phyloP scores from a whole-genome alignment of 805 yeast species.

The Metschnikowia gelsemii region DNA sequence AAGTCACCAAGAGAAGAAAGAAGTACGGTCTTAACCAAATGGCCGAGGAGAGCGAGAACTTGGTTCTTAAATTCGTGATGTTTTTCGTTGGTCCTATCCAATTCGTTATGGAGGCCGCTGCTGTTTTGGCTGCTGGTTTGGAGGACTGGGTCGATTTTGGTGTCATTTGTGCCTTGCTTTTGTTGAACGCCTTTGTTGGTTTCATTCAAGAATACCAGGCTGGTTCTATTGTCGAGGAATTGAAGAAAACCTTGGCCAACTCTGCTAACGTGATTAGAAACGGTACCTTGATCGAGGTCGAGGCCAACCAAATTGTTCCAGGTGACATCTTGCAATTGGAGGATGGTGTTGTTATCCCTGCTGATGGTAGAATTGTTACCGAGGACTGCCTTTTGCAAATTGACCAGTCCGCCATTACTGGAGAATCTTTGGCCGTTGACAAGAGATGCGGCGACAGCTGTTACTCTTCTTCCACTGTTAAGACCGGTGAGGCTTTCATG shows the following conservation, averaged over 20 bases:
- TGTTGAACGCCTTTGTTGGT: conserved; percentile 91
- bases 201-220: conserved; percentile 97
- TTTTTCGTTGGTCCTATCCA: conserved; percentile 95
- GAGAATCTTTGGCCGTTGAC: conserved; percentile 96
- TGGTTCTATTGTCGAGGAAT: conserved; percentile 95
- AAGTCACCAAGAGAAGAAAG: conserved; percentile 81
- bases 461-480: conserved; percentile 91
- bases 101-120: conserved; percentile 97
- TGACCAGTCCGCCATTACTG: conserved; percentile 96
- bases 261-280: conserved; percentile 83
- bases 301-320: conserved; percentile 85
- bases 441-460: conserved; percentile 83
- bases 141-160: conserved; percentile 99
- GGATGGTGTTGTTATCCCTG: conserved; percentile 90
- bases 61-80: conserved; percentile 74
- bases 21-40: conserved; percentile 87
- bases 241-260: conserved; percentile 92
- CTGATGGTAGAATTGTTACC: conserved; percentile 87
- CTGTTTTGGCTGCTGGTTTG: conserved; percentile 91
- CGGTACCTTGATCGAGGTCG: conserved; percentile 72
- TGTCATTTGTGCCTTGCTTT: conserved; percentile 84
- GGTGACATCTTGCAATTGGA: conserved; percentile 92
- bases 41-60: conserved; percentile 84
- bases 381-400: conserved; percentile 85
- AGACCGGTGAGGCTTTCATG: conserved; percentile 95